Conservation (phyloP, 495 filamentous ascomycete genomes). For the Evernia prunastri region DNA sequence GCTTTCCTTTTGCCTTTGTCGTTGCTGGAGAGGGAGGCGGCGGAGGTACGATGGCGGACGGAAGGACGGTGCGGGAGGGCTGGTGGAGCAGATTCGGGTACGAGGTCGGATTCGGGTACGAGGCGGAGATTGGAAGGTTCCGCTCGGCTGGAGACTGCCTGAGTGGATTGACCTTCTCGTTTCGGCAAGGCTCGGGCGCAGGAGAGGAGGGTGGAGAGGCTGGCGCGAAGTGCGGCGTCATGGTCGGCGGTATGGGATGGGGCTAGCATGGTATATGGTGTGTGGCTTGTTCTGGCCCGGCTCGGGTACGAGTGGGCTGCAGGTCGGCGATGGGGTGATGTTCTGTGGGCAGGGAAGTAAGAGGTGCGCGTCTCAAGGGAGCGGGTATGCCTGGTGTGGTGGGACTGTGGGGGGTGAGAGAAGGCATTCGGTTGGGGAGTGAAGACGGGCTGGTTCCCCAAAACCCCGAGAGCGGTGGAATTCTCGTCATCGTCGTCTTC, state of each 20-base stretch:
- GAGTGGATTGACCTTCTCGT: slow-evolving; percentile 36
- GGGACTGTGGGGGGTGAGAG: slow-evolving; percentile 58
- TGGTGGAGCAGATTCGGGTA: slow-evolving; percentile 39
- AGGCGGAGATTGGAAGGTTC: slow-evolving; percentile 50
- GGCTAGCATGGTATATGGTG: slow-evolving; percentile 57
- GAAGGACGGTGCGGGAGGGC: slow-evolving; percentile 26
- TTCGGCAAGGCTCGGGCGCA: slow-evolving; percentile 84
- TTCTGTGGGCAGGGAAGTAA: slow-evolving; percentile 30
- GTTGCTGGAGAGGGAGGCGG: slow-evolving; percentile 26
- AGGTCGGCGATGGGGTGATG: slow-evolving; percentile 17
- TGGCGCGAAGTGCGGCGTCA: slow-evolving; percentile 86
- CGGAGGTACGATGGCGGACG: slow-evolving; percentile 26
- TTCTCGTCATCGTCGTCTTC: slow-evolving; percentile 68
- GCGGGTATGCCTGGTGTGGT: slow-evolving; percentile 13
- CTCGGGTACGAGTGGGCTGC: slow-evolving; percentile 29
- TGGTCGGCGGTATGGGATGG: slow-evolving; percentile 79
- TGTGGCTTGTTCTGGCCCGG: slow-evolving; percentile 33
- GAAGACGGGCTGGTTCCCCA: slow-evolving; percentile 54
- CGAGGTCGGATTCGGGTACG: slow-evolving; percentile 68
- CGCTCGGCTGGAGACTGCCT: slow-evolving; percentile 24
- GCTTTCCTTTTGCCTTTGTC: slow-evolving; percentile 47
- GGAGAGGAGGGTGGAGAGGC: slow-evolving; percentile 87
- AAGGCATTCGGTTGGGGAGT: slow-evolving; percentile 87
- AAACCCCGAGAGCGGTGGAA: slow-evolving; percentile 69
- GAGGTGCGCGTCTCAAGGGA: slow-evolving; percentile 27